These are phyloP conservation scores for Mucuna pruriens DNA, from an alignment of 306 rosid species.

Conservation along the genomic window DNA sequence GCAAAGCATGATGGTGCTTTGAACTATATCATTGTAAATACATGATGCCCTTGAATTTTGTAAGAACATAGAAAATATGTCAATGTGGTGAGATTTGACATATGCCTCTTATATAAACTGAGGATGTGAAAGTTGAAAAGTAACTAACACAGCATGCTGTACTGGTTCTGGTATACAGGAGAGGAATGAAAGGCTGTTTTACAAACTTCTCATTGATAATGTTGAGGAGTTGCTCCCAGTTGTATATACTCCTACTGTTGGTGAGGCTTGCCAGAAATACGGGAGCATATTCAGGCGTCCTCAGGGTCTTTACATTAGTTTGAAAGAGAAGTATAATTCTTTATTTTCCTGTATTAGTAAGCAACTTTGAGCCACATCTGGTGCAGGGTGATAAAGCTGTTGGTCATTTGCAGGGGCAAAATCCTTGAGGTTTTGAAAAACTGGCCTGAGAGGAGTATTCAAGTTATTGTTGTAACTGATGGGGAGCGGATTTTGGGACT, in stretches of 20 bases:
- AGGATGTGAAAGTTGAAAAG: slow-evolving; percentile 8
- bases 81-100: background rate
- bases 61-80: background rate
- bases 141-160: slow-evolving; percentile 8
- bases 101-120: background rate
- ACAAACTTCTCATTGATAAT: slow-evolving; percentile 81
- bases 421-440: slow-evolving; percentile 93
- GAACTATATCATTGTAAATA: background rate
- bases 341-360: background rate
- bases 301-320: slow-evolving; percentile 97
- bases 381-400: slow-evolving; percentile 8
- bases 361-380: slow-evolving; percentile 12
- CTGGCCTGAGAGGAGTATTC: slow-evolving; percentile 90
- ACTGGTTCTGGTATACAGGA: slow-evolving; percentile 60
- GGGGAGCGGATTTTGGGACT: slow-evolving; percentile 98
- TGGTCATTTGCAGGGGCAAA: slow-evolving; percentile 67
- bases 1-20: background rate
- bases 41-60: background rate
- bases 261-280: slow-evolving; percentile 95
- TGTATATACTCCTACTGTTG: slow-evolving; percentile 92
- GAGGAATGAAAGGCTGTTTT: slow-evolving; percentile 87
- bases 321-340: slow-evolving; percentile 81
- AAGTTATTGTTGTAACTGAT: slow-evolving; percentile 92
- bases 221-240: slow-evolving; percentile 91
- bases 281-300: slow-evolving; percentile 98